Percentiles rank a stretch among this genome's conserved stretches.
phyloP scores from a whole-genome alignment of 108 stramenopile genomes.

The Stephanodiscus triporus region DNA sequence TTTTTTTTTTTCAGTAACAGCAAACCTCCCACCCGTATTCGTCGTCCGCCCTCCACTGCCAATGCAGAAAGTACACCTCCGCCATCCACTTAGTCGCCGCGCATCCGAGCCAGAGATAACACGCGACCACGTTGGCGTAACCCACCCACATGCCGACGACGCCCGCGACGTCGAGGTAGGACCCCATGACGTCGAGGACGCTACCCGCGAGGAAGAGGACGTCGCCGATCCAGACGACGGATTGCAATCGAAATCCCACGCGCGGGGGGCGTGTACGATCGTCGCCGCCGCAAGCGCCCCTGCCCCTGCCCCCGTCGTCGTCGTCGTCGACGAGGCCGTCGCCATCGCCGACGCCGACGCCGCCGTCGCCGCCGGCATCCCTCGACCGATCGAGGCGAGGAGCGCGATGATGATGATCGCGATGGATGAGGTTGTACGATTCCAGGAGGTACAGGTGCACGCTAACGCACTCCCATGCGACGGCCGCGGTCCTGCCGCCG shows the following conservation, averaged over 20 bases:
- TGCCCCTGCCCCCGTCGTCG: too few species aligned
- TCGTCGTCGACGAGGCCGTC: too few species aligned
- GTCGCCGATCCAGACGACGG: neutral
- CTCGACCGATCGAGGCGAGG: too few species aligned
- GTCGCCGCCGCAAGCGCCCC: too few species aligned
- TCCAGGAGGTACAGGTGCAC: constrained; percentile 17
- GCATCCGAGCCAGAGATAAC: constrained; percentile 18
- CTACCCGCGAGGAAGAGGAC: constrained; percentile 12
- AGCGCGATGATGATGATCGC: constrained; percentile 3
- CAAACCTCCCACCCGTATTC: too few species aligned
- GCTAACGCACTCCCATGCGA: neutral
- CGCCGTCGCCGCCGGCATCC: too few species aligned
- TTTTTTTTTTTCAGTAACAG: too few species aligned
- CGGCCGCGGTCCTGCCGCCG: neutral
- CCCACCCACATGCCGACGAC: neutral
- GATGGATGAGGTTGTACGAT: constrained; percentile 6
- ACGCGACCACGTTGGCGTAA: constrained; percentile 6
- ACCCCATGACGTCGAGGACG: constrained; percentile 2
- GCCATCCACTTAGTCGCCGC: neutral
- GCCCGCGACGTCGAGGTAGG: neutral
- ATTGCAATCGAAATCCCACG: neutral
- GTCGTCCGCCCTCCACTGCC: neutral
- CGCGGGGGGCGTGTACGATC: too few species aligned
- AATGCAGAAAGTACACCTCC: constrained; percentile 3
- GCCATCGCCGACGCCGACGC: too few species aligned